These are phyloP conservation scores for Cymodocea nodosa DNA, from an alignment of 116 monocot species.

Conservation along the genomic window DNA sequence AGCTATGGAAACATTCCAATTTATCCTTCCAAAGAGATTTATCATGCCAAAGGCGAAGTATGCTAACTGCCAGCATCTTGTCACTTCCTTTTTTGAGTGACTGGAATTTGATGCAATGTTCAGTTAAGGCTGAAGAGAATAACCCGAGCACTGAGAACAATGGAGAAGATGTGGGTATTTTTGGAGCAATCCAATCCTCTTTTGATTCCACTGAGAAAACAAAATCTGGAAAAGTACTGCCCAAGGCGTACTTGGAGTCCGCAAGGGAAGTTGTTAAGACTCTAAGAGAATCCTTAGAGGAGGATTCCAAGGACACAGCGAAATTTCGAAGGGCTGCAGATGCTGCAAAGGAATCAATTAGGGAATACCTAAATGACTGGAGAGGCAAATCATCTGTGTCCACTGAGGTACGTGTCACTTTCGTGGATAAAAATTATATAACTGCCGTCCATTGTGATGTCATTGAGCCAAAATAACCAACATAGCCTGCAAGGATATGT, in stretches of 20 bases:
- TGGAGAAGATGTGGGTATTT: slow-evolving; percentile 18
- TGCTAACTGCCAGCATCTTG: background rate
- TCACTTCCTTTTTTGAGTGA: background rate
- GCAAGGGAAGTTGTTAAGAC: slow-evolving; percentile 81
- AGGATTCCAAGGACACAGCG: slow-evolving; percentile 53
- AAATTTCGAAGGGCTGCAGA: slow-evolving; percentile 85
- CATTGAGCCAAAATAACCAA: too few relatives aligned
- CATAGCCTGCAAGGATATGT: too few relatives aligned
- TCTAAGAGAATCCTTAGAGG: slow-evolving; percentile 65
- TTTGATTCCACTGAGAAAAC: slow-evolving; percentile 88
- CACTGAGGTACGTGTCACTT: slow-evolving; percentile 38
- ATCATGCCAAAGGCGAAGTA: background rate
- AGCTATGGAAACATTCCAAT: background rate
- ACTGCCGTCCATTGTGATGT: too few relatives aligned
- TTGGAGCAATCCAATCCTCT: slow-evolving; percentile 53
- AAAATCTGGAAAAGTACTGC: slow-evolving; percentile 78
- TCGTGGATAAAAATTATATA: too few relatives aligned
- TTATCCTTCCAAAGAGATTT: background rate
- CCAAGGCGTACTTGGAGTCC: slow-evolving; percentile 80
- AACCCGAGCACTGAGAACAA: background rate
- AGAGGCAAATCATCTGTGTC: slow-evolving; percentile 49
- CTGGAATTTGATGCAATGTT: background rate
- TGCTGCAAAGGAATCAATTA: slow-evolving; percentile 87
- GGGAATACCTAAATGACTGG: slow-evolving; percentile 73
- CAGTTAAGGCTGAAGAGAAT: slow-evolving; percentile 2